phyloP scores from a whole-genome alignment of 2,329 filamentous ascomycete species.

The Drechmeria coniospora region DNA sequence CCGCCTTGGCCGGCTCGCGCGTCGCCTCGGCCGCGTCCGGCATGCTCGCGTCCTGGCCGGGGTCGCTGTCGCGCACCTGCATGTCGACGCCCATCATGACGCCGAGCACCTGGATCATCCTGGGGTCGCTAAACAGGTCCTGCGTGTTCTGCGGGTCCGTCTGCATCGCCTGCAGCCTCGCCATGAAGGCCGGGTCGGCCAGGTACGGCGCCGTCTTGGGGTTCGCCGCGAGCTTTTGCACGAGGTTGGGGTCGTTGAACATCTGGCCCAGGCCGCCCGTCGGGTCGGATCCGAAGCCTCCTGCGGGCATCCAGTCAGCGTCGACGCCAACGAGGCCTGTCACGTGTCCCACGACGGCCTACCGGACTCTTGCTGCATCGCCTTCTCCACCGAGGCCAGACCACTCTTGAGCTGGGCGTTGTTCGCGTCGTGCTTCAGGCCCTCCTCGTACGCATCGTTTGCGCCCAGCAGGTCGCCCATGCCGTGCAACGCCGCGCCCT shows the following conservation, averaged over 20 bases:
- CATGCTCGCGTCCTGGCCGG: conserved; percentile 55
- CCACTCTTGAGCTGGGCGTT: conserved; percentile 91
- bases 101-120: conserved; percentile 87
- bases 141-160: conserved; percentile 67
- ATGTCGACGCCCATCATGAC: conserved; percentile 91
- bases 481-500: conserved; percentile 82
- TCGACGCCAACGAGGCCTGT: too few species aligned
- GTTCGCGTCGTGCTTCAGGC: conserved; percentile 79
- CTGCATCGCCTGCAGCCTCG: conserved; percentile 69
- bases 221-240: conserved; percentile 82
- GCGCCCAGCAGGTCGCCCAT: conserved; percentile 72
- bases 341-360: too few species aligned
- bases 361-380: conserved; percentile 50
- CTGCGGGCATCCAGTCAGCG: conserved; percentile 5
- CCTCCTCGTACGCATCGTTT: conserved; percentile 81
- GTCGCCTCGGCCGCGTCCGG: conserved; percentile 39
- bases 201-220: conserved; percentile 80
- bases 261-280: conserved; percentile 70
- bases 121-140: conserved; percentile 72
- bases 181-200: conserved; percentile 75
- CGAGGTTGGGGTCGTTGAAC: conserved; percentile 84
- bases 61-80: conserved; percentile 30
- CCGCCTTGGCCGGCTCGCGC: conserved; percentile 37
- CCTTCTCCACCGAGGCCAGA: conserved; percentile 68
- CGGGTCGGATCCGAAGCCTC: conserved; percentile 40